phyloP scores from a whole-genome alignment of 2,329 filamentous ascomycete genomes.

The Knufia petricola region DNA sequence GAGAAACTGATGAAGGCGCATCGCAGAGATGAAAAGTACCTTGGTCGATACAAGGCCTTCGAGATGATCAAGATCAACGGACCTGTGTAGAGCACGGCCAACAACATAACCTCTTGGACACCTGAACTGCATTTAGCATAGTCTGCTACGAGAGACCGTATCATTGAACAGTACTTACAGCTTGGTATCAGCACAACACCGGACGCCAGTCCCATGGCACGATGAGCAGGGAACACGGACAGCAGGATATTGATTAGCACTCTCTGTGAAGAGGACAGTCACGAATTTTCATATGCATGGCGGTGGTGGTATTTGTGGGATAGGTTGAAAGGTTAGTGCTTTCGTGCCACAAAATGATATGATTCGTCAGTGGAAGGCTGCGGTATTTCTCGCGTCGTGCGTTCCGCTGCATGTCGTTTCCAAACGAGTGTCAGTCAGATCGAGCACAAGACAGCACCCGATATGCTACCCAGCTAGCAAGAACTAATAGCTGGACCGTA shows the following conservation, averaged over 20 bases:
- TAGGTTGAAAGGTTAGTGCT: background rate
- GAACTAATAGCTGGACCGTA: no score
- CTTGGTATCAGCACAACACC: no score
- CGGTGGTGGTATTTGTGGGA: background rate
- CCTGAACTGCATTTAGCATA: constrained; percentile 2
- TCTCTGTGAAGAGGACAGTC: background rate
- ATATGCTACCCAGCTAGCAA: no score
- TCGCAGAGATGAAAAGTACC: constrained; percentile 57
- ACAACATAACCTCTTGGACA: background rate
- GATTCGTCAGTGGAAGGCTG: background rate
- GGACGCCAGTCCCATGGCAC: background rate
- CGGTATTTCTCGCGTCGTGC: background rate
- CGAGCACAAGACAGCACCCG: no score
- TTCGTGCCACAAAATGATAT: background rate
- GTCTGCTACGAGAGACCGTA: background rate
- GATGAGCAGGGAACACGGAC: background rate
- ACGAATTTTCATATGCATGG: background rate
- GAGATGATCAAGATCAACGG: constrained; percentile 59
- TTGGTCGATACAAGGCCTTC: constrained; percentile 64
- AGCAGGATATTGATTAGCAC: background rate
- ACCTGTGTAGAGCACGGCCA: constrained; percentile 4
- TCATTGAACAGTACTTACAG: background rate
- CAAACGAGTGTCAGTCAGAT: no score
- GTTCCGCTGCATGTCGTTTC: background rate
- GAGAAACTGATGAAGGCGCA: constrained; percentile 59